Conservation (phyloP, 805 yeast species). For the Cyberlindnera petersonii region DNA sequence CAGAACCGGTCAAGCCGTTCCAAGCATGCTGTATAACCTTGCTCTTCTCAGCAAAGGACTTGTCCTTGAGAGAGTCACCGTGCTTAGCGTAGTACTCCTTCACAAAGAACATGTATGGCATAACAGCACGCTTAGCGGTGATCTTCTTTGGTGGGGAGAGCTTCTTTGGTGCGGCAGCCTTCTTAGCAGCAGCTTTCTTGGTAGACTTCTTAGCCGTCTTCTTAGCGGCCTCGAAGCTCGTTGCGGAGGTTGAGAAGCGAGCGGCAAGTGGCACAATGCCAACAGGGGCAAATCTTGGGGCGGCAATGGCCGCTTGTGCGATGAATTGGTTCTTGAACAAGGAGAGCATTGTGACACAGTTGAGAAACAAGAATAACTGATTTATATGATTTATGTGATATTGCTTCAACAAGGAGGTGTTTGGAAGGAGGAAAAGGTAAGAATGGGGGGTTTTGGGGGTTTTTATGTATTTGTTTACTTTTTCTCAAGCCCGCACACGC, state of each 20-base stretch:
- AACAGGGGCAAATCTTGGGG: not conserved
- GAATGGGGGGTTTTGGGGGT: no score
- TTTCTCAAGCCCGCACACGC: no score
- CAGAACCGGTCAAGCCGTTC: constrained; percentile 13
- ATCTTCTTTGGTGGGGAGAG: constrained; percentile 7
- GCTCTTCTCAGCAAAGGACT: constrained; percentile 16
- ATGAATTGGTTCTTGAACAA: constrained; percentile 5
- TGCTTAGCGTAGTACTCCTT: constrained; percentile 12
- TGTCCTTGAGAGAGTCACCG: constrained; percentile 12
- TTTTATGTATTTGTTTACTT: not conserved
- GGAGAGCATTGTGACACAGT: constrained; percentile 7
- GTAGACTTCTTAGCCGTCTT: constrained; percentile 4
- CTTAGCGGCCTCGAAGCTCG: constrained; percentile 7
- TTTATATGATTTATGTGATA: not conserved
- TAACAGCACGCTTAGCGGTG: constrained; percentile 10
- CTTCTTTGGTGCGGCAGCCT: constrained; percentile 9
- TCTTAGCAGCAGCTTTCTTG: constrained; percentile 10
- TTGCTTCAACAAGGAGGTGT: no score
- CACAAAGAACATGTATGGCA: constrained; percentile 15
- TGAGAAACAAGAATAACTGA: no score
- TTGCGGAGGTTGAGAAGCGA: constrained; percentile 9
- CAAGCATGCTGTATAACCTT: constrained; percentile 11
- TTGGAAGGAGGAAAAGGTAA: no score
- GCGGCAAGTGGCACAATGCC: constrained; percentile 5
- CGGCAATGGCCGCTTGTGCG: constrained; percentile 1